phyloP scores from a whole-genome alignment of 2,329 filamentous ascomycete species.

The Malbranchea zuffiana region DNA sequence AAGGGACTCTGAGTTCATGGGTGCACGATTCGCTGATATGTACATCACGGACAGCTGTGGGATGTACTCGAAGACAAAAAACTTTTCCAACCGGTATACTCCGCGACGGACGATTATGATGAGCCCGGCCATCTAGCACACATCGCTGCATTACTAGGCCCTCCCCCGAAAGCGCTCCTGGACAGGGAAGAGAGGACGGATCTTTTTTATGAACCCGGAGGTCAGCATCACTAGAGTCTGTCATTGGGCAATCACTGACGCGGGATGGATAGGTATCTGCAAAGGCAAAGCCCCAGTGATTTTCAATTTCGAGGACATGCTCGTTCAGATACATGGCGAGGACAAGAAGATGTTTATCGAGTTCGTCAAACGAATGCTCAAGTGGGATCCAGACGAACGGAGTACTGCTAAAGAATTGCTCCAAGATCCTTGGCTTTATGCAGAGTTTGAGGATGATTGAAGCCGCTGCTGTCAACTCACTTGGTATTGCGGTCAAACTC shows the following conservation, averaged over 20 bases:
- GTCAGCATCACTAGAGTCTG: constrained; percentile 17
- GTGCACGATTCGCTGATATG: constrained; percentile 20
- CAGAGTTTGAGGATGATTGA: not conserved
- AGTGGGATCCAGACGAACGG: constrained; percentile 25
- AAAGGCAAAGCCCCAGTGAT: constrained; percentile 13
- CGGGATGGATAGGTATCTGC: constrained; percentile 18
- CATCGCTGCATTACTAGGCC: constrained; percentile 13
- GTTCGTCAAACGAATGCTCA: constrained; percentile 23
- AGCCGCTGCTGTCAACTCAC: too few species aligned
- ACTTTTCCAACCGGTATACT: constrained; percentile 22
- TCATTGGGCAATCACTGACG: constrained; percentile 15
- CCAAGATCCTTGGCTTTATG: constrained; percentile 18
- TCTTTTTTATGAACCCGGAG: constrained; percentile 18
- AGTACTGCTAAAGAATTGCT: constrained; percentile 24
- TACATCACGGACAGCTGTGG: constrained; percentile 20
- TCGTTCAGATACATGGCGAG: constrained; percentile 17
- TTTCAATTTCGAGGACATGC: constrained; percentile 9
- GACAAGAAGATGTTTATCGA: constrained; percentile 25
- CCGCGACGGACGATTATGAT: constrained; percentile 16
- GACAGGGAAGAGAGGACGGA: constrained; percentile 9
- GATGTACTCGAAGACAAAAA: constrained; percentile 23
- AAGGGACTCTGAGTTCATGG: constrained; percentile 10
- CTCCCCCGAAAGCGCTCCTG: constrained; percentile 12
- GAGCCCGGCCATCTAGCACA: constrained; percentile 16
- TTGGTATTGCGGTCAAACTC: too few species aligned